Percentiles rank a stretch among this genome's conserved stretches.
phyloP scores from a whole-genome alignment of 352 stramenopile species.

The Globisporangium recalcitrans region DNA sequence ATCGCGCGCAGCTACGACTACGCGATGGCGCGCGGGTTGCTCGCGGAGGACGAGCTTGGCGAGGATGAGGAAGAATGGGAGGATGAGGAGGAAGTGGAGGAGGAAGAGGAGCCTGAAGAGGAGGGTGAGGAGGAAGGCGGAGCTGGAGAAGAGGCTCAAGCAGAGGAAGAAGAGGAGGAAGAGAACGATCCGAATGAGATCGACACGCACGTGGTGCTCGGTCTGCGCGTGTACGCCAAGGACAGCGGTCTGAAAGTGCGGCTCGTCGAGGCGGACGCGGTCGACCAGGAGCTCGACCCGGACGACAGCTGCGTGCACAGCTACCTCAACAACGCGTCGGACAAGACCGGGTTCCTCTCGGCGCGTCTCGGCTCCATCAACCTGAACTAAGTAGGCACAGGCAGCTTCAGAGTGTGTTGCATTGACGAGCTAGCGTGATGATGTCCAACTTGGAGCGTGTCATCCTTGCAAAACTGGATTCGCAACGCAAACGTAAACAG shows the following conservation, averaged over 20 bases:
- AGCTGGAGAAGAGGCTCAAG: not conserved
- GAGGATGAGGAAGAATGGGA: not conserved
- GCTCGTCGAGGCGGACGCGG: constrained; percentile 10
- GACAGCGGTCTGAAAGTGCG: constrained; percentile 19
- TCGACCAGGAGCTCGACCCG: constrained; percentile 17
- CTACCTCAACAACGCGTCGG: constrained; percentile 14
- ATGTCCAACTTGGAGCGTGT: too few species aligned
- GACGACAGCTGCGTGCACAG: constrained; percentile 25
- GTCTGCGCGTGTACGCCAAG: constrained; percentile 30
- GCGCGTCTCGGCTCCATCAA: constrained; percentile 8
- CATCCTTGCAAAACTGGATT: too few species aligned
- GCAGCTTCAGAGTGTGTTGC: too few species aligned
- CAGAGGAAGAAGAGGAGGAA: not conserved
- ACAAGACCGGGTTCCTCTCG: constrained; percentile 16
- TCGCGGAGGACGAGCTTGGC: constrained; percentile 3
- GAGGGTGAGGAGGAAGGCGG: not conserved
- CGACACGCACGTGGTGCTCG: constrained; percentile 23
- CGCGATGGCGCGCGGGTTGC: constrained; percentile 16
- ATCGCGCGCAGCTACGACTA: constrained; percentile 32
- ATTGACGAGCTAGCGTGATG: not conserved
- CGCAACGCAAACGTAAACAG: too few species aligned
- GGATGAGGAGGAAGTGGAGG: constrained; percentile 10
- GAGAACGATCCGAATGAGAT: constrained; percentile 8
- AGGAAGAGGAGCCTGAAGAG: constrained; percentile 12
- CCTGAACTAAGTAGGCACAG: constrained; percentile 1